Evolutionary conservation across 192 early-diverging fungal species (phyloP).

Genomic region (Neocallimastix lanati): DNA sequence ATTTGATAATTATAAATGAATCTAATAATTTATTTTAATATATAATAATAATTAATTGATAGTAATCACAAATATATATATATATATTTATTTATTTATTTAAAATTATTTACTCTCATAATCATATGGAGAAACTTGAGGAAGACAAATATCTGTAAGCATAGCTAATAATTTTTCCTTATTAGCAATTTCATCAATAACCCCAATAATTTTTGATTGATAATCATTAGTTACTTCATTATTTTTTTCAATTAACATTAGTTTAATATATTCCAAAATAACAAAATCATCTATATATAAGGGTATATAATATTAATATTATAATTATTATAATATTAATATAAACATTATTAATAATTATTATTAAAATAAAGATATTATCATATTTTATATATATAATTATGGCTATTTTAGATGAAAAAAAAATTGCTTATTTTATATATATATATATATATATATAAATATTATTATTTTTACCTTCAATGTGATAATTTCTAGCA

Average conservation of each 20-base stretch:
- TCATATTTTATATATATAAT: too few species aligned
- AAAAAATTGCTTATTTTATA: too few species aligned
- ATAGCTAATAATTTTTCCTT: constrained; percentile 25
- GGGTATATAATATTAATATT: too few species aligned
- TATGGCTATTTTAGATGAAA: too few species aligned
- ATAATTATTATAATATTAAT: too few species aligned
- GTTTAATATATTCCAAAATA: constrained; percentile 24
- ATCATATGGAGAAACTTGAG: constrained; percentile 32
- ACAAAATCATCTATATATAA: constrained; percentile 25
- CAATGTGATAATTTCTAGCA: constrained; percentile 34
- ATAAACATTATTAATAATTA: too few species aligned
- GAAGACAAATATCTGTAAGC: constrained; percentile 21
- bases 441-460: constrained; percentile 3
- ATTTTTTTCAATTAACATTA: constrained; percentile 13
- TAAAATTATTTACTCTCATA: constrained; percentile 35
- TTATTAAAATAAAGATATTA: too few species aligned
- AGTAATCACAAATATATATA: too few species aligned
- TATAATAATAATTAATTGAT: too few species aligned
- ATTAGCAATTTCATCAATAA: constrained; percentile 28
- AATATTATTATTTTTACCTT: constrained; percentile 10
- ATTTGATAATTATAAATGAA: too few species aligned
- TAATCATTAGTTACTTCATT: constrained; percentile 19
- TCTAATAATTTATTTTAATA: too few species aligned
- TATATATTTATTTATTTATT: too few species aligned
- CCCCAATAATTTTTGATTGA: constrained; percentile 22